These are phyloP conservation scores for Bruguiera gymnorhiza DNA, from an alignment of 345 rosid genomes.

Conservation along the genomic window DNA sequence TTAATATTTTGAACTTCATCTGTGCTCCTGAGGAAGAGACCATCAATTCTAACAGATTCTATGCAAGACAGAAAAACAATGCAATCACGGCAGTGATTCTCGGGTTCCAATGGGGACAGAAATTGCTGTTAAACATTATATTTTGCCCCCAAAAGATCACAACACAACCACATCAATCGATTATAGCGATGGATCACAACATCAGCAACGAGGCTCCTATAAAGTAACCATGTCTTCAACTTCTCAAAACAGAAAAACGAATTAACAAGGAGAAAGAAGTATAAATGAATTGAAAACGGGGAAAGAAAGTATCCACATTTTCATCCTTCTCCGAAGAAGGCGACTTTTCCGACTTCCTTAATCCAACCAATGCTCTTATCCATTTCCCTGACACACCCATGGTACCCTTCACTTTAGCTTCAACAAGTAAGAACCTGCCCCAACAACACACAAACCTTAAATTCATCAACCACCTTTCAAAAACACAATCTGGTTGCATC, in stretches of 20 bases:
- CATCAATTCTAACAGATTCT: neutral
- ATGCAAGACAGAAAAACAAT: neutral
- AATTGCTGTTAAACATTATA: neutral
- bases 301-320: constrained; percentile 46
- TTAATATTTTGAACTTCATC: no score
- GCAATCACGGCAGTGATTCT: neutral
- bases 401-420: constrained; percentile 15
- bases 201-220: neutral
- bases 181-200: neutral
- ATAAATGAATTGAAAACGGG: neutral
- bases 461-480: no score
- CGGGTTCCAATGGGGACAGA: neutral
- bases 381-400: constrained; percentile 98
- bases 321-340: constrained; percentile 60
- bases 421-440: constrained; percentile 28
- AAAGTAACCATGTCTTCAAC: neutral
- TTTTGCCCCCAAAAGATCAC: no score
- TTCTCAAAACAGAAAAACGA: neutral
- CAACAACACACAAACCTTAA: neutral
- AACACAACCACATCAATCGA: no score
- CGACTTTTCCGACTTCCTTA: constrained; percentile 71
- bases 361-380: constrained; percentile 86
- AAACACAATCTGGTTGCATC: no score
- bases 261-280: neutral
- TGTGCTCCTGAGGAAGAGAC: no score